phyloP scores from a whole-genome alignment of 1,284 basidiomycete genomes.

The Anthracocystis panici-leucophaei region DNA sequence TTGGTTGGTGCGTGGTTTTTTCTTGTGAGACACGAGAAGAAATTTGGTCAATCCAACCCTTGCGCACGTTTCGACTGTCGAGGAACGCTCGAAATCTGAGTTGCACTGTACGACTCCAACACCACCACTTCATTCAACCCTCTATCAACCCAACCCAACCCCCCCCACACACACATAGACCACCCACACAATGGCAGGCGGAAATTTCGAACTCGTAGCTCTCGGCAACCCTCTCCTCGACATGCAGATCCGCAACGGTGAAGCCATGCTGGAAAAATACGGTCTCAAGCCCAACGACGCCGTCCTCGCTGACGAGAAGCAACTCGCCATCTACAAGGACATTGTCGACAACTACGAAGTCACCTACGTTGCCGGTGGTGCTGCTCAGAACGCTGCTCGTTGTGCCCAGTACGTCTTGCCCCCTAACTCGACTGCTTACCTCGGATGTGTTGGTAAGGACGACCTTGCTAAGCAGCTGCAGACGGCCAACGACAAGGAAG shows the following conservation, averaged over 20 bases:
- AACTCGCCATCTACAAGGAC: conserved; percentile 82
- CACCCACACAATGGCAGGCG: conserved; percentile 43
- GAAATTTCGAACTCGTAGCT: conserved; percentile 67
- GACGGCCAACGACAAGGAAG: conserved; percentile 92
- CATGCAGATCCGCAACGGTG: conserved; percentile 75
- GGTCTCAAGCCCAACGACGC: conserved; percentile 94
- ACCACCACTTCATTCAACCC: neutral
- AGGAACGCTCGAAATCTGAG: neutral
- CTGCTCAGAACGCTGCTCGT: conserved; percentile 94
- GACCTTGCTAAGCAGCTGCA: conserved; percentile 88
- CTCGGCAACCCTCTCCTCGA: conserved; percentile 70
- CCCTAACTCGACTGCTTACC: conserved; percentile 88
- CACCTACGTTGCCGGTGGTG: conserved; percentile 95
- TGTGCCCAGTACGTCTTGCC: conserved; percentile 83
- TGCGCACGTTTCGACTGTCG: neutral
- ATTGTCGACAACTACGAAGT: conserved; percentile 82
- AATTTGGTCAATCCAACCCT: conserved; percentile 16
- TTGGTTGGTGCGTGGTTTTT: conserved; percentile 16
- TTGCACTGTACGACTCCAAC: neutral
- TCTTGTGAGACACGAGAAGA: conserved; percentile 15
- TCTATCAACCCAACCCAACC: neutral
- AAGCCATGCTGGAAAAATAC: conserved; percentile 89
- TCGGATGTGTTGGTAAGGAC: conserved; percentile 94
- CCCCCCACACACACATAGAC: neutral
- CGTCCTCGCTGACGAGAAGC: conserved; percentile 91